A percentile compares a stretch with the other conserved stretches of the same genome.
phyloP scores from a whole-genome alignment of 169 alveolate species.

The Cryptosporidium viatorum region DNA sequence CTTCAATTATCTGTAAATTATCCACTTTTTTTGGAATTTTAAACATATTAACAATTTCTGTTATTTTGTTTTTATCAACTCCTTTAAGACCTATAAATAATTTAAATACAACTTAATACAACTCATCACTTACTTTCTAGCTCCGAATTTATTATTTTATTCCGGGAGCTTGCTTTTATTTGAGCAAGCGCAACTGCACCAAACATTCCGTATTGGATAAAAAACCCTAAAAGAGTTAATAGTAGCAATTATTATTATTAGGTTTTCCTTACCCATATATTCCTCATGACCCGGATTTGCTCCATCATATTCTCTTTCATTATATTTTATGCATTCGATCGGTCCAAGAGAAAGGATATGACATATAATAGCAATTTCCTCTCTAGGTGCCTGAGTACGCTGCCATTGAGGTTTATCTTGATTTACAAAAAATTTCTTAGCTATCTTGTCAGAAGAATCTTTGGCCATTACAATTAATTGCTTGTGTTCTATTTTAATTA shows the following conservation, averaged over 20 bases:
- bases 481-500: background rate
- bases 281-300: conserved; percentile 74
- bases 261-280: conserved; percentile 53
- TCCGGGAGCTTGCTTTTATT: background rate
- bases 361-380: conserved; percentile 69
- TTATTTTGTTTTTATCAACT: conserved; percentile 33
- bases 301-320: conserved; percentile 62
- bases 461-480: conserved; percentile 10
- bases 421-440: conserved; percentile 40
- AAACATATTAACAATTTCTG: conserved; percentile 49
- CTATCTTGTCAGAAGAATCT: conserved; percentile 54
- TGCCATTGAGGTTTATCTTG: conserved; percentile 70
- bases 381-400: conserved; percentile 74
- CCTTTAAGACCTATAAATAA: conserved; percentile 1
- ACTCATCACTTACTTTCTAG: conserved; percentile 31
- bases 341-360: conserved; percentile 67
- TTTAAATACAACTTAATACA: background rate
- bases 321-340: conserved; percentile 45
- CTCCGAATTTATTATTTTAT: background rate
- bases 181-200: conserved; percentile 74
- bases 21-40: conserved; percentile 36
- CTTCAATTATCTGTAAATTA: conserved; percentile 29
- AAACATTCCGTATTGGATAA: conserved; percentile 68
- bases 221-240: conserved; percentile 17
- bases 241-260: background rate